These are phyloP conservation scores for Penicillium rolfsii DNA, from an alignment of 2,329 filamentous ascomycete genomes.

Conservation along the genomic window DNA sequence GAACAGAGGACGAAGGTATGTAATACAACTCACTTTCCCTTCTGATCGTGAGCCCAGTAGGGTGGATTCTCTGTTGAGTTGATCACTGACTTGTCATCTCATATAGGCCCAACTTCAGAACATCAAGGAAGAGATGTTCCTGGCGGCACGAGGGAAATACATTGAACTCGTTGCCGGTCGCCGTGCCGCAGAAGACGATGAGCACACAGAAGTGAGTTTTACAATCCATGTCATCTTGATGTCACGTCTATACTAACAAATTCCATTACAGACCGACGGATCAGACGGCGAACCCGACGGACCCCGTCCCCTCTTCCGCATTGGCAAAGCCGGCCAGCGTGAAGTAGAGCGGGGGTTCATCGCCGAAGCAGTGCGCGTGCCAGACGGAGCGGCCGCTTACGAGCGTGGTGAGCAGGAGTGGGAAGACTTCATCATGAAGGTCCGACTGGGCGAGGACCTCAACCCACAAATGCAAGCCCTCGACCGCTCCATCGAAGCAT, in stretches of 20 bases:
- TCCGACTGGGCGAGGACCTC: constrained; percentile 43
- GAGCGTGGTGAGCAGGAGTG: constrained; percentile 42
- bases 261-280: constrained; percentile 32
- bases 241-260: not conserved
- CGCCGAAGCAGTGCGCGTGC: constrained; percentile 40
- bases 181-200: constrained; percentile 29
- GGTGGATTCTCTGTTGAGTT: not conserved
- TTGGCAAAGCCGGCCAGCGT: constrained; percentile 25
- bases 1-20: constrained; percentile 40
- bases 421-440: constrained; percentile 48
- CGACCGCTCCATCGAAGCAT: constrained; percentile 30
- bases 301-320: constrained; percentile 28
- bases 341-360: constrained; percentile 41
- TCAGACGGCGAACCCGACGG: constrained; percentile 37
- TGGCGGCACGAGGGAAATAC: constrained; percentile 26
- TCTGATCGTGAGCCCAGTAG: too few species aligned
- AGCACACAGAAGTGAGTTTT: constrained; percentile 30
- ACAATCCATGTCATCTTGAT: not conserved
- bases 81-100: constrained; percentile 3
- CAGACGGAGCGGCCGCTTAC: constrained; percentile 39
- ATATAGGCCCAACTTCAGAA: constrained; percentile 18
- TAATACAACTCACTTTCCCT: not conserved
- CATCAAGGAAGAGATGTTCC: constrained; percentile 23
- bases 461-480: constrained; percentile 46
- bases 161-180: constrained; percentile 25